Evolutionary conservation across 345 rosid genomes (phyloP).

Genomic region (Cardamine resedifolia): DNA sequence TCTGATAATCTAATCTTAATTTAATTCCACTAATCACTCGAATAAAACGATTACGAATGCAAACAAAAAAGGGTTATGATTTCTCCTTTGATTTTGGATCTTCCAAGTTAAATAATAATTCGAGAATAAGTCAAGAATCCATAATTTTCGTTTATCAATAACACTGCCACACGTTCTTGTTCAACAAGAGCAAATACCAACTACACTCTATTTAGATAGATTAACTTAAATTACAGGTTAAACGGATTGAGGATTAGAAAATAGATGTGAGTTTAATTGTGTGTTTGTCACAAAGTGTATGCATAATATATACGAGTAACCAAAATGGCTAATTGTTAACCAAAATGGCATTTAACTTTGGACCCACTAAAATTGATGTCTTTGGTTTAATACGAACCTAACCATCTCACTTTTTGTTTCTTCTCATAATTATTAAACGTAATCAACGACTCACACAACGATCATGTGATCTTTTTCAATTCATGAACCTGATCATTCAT

Average conservation of each 20-base stretch:
- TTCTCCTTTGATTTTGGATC: constrained; percentile 37
- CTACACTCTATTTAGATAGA: constrained; percentile 9
- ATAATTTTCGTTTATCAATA: constrained; percentile 29
- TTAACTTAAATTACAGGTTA: not conserved
- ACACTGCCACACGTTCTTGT: constrained; percentile 42
- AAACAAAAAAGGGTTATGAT: not conserved
- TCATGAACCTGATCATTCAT: constrained; percentile 3
- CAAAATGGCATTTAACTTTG: constrained; percentile 21
- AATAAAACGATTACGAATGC: not conserved
- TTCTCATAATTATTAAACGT: constrained; percentile 24
- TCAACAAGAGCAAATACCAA: constrained; percentile 9
- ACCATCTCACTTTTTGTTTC: constrained; percentile 10
- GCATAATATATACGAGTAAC: not conserved
- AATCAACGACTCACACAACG: constrained; percentile 29
- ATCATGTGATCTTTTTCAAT: constrained; percentile 35
- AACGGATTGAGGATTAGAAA: not conserved
- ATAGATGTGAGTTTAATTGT: not conserved
- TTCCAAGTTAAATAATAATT: not conserved
- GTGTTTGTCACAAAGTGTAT: not conserved
- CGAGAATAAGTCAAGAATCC: constrained; percentile 33
- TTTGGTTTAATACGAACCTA: constrained; percentile 30
- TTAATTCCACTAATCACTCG: constrained; percentile 22
- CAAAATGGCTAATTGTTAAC: not conserved
- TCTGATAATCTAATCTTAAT: not conserved
- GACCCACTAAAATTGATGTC: constrained; percentile 21